Evolutionary conservation across 768 basidiomycete genomes (phyloP).

Genomic region (Suillus tomentosus): DNA sequence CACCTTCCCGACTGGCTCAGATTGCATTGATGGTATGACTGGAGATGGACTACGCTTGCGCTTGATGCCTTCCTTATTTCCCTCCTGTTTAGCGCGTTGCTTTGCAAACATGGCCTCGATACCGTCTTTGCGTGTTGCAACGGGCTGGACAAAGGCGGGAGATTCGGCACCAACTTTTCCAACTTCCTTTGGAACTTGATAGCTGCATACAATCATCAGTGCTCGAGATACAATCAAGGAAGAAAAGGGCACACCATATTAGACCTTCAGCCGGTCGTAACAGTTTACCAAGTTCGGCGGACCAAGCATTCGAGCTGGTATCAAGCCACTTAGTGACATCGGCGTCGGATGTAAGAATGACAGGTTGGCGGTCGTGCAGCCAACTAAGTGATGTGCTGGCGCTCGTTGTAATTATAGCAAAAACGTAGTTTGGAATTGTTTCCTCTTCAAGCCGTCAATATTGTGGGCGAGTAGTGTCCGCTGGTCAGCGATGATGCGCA

Average conservation of each 20-base stretch:
- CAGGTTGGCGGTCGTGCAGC: slow-evolving; percentile 91
- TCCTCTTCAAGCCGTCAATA: slow-evolving; percentile 40
- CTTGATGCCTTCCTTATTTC: slow-evolving; percentile 21
- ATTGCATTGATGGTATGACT: neutral
- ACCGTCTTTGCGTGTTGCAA: slow-evolving; percentile 79
- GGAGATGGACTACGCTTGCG: slow-evolving; percentile 31
- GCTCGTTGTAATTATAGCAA: slow-evolving; percentile 86
- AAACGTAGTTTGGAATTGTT: slow-evolving; percentile 69
- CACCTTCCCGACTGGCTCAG: neutral
- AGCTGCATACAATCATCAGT: slow-evolving; percentile 47
- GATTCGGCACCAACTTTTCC: slow-evolving; percentile 90
- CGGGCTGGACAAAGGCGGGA: slow-evolving; percentile 77
- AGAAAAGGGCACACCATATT: slow-evolving; percentile 57
- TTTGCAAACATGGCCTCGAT: slow-evolving; percentile 82
- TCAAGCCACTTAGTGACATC: slow-evolving; percentile 81
- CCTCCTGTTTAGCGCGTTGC: slow-evolving; percentile 41
- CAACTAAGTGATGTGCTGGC: slow-evolving; percentile 71
- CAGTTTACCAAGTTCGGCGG: slow-evolving; percentile 54
- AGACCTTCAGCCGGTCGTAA: slow-evolving; percentile 67
- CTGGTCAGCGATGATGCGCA: neutral
- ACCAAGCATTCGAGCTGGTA: slow-evolving; percentile 68
- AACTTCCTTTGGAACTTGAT: slow-evolving; percentile 86
- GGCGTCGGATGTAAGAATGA: slow-evolving; percentile 65
- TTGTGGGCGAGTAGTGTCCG: neutral
- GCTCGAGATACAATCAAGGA: neutral